Conservation (phyloP, 306 rosid species). For the Corylus avellana region DNA sequence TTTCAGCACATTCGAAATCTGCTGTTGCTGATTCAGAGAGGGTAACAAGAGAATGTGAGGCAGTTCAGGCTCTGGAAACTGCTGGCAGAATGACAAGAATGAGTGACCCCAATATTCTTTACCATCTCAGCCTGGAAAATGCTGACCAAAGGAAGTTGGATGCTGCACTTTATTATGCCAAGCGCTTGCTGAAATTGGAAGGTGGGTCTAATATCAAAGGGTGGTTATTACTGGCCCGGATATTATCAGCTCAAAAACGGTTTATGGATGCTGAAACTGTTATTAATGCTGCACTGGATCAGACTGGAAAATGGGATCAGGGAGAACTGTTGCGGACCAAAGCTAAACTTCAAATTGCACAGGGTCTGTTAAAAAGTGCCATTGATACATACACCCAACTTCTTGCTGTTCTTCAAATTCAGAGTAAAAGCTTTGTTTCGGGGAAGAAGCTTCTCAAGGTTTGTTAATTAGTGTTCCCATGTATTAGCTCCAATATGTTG, state of each 20-base stretch:
- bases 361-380: slow-evolving; percentile 69
- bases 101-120: slow-evolving; percentile 58
- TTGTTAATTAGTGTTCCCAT: slow-evolving; percentile 16
- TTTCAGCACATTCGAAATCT: slow-evolving; percentile 62
- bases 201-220: slow-evolving; percentile 64
- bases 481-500: background rate
- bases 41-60: slow-evolving; percentile 62
- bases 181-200: slow-evolving; percentile 59
- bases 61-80: slow-evolving; percentile 62
- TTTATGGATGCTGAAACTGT: slow-evolving; percentile 73
- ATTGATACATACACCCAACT: slow-evolving; percentile 63
- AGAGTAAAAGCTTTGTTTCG: slow-evolving; percentile 62
- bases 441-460: slow-evolving; percentile 62
- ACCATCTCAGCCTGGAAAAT: slow-evolving; percentile 65
- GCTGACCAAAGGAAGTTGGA: slow-evolving; percentile 86
- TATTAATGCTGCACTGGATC: slow-evolving; percentile 77
- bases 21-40: slow-evolving; percentile 64
- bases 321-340: slow-evolving; percentile 75
- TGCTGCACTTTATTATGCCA: slow-evolving; percentile 62
- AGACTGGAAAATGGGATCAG: slow-evolving; percentile 92
- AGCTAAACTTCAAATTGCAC: slow-evolving; percentile 80
- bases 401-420: slow-evolving; percentile 83
- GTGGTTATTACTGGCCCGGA: slow-evolving; percentile 75
- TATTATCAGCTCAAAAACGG: slow-evolving; percentile 77
- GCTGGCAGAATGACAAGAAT: slow-evolving; percentile 60